These are phyloP conservation scores for Chamaecyparis obtusa DNA, from an alignment of 75 land plant species.

Conservation along the genomic window DNA sequence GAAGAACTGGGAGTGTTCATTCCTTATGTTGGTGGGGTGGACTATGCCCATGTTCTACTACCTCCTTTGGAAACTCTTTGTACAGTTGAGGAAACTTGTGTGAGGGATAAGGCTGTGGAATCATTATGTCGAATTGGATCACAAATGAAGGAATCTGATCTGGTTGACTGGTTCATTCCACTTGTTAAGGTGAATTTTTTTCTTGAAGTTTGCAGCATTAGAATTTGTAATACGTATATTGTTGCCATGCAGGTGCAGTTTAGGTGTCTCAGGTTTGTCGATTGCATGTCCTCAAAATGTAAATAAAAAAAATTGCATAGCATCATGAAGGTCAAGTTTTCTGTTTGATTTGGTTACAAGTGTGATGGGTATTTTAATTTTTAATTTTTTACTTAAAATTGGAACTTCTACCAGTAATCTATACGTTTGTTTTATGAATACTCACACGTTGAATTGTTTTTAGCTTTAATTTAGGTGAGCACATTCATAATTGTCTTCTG, in stretches of 20 bases:
- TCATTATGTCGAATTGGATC: conserved; percentile 87
- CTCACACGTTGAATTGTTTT: not conserved
- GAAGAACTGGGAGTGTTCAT: conserved; percentile 94
- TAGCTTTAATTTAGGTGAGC: not conserved
- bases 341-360: not conserved
- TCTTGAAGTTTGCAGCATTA: not conserved
- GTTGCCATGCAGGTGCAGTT: conserved; percentile 3
- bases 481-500: not conserved
- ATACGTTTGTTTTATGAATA: not conserved
- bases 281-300: not conserved
- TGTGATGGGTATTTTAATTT: not conserved
- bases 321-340: not conserved
- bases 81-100: conserved; percentile 95
- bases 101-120: conserved; percentile 92
- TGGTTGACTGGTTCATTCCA: conserved; percentile 92
- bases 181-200: conserved; percentile 65
- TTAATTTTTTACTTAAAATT: not conserved
- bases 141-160: conserved; percentile 85
- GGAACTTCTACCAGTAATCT: not conserved
- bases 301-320: not conserved
- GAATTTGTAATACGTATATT: not conserved
- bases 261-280: not conserved
- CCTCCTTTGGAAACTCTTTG: conserved; percentile 92
- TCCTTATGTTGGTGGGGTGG: conserved; percentile 95
- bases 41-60: conserved; percentile 85